A percentile compares a stretch with the other conserved stretches of the same genome.
phyloP scores from a whole-genome alignment of 2,329 filamentous ascomycete species.

The Colletotrichum lupini region DNA sequence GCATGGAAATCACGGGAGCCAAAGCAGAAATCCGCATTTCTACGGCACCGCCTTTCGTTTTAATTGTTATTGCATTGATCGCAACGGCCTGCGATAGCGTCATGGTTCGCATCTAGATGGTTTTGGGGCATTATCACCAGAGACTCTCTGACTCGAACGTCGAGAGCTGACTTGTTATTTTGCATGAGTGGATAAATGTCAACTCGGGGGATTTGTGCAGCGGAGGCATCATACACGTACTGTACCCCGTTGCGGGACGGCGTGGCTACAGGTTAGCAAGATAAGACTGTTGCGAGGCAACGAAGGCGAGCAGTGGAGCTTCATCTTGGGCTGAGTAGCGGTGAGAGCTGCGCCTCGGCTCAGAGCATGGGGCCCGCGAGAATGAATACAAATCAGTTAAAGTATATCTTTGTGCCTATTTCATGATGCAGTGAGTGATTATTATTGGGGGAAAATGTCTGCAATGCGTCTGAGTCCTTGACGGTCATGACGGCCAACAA shows the following conservation, averaged over 20 bases:
- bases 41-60: constrained; percentile 27
- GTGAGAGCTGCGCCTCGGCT: constrained; percentile 28
- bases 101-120: constrained; percentile 32
- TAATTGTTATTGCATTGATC: constrained; percentile 33
- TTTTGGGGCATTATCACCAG: constrained; percentile 22
- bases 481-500: not conserved
- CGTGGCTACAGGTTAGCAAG: constrained; percentile 35
- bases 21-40: not conserved
- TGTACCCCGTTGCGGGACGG: constrained; percentile 20
- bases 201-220: constrained; percentile 23
- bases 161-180: constrained; percentile 20
- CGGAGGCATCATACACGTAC: constrained; percentile 29
- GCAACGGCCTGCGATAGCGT: constrained; percentile 29
- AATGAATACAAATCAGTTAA: constrained; percentile 34
- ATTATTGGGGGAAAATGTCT: no score
- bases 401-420: not conserved
- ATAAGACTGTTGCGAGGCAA: constrained; percentile 34
- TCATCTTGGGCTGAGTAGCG: constrained; percentile 24
- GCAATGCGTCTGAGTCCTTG: not conserved
- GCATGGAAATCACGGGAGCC: constrained; percentile 21
- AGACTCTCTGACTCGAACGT: not conserved
- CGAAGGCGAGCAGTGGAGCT: constrained; percentile 24
- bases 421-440: not conserved
- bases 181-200: constrained; percentile 2
- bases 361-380: constrained; percentile 15